Percentiles rank a stretch among this genome's conserved stretches.
phyloP scores from a whole-genome alignment of 2,329 filamentous ascomycete species.

The Alternaria panax region DNA sequence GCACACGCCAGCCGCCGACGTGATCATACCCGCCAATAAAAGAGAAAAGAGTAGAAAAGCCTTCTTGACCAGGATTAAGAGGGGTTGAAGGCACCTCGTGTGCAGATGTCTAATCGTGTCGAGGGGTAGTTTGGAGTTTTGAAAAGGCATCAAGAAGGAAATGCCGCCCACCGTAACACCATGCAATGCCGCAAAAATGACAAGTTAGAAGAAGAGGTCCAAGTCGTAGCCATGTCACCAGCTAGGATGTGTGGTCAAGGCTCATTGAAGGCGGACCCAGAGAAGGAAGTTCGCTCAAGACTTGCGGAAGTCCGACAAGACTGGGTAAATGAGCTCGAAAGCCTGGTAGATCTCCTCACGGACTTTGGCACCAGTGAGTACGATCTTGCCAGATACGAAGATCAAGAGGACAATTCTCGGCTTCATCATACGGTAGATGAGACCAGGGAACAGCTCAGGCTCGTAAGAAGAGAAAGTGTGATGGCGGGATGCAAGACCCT shows the following conservation, averaged over 20 bases:
- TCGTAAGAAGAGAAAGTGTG: conserved; percentile 97
- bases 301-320: conserved; percentile 66
- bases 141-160: conserved; percentile 28
- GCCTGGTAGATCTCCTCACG: conserved; percentile 82
- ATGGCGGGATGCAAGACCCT: conserved; percentile 94
- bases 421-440: conserved; percentile 99
- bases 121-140: conserved; percentile 39
- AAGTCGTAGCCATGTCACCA: conserved; percentile 16
- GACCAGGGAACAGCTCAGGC: conserved; percentile 96
- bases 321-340: conserved; percentile 47
- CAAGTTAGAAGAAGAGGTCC: conserved; percentile 24
- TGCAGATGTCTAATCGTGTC: conserved; percentile 45
- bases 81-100: conserved; percentile 34
- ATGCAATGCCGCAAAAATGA: conserved; percentile 51
- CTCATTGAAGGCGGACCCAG: conserved; percentile 7
- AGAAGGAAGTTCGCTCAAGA: conserved; percentile 53
- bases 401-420: conserved; percentile 98
- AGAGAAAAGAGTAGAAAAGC: conserved; percentile 31
- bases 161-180: conserved; percentile 44
- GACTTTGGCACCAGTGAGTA: conserved; percentile 96
- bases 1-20: conserved; percentile 24
- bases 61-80: conserved; percentile 40
- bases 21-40: conserved; percentile 36
- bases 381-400: conserved; percentile 98
- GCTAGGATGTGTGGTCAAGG: conserved; percentile 10